These are phyloP conservation scores for Lepidopterella palustris DNA, from an alignment of 495 filamentous ascomycete species.

Conservation along the genomic window DNA sequence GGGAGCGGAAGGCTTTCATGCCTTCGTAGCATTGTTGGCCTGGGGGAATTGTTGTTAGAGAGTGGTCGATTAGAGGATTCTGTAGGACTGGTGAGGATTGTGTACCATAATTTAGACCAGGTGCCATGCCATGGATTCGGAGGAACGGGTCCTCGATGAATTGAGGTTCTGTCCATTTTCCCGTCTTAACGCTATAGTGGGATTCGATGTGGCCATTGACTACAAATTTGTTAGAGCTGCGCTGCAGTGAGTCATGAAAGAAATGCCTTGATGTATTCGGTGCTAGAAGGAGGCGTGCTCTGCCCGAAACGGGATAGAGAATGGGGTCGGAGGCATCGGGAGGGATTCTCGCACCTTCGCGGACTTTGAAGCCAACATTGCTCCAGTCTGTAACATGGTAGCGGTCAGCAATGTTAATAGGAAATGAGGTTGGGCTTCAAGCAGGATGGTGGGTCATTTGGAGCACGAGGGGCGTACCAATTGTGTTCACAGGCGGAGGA, in stretches of 20 bases:
- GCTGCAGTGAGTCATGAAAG: background rate
- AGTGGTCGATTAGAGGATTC: too few species aligned
- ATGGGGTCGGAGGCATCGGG: background rate
- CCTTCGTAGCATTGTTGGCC: constrained; percentile 89
- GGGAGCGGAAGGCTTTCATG: constrained; percentile 80
- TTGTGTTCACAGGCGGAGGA: constrained; percentile 71
- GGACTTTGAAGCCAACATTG: constrained; percentile 83
- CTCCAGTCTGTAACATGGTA: constrained; percentile 59
- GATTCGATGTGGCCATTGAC: constrained; percentile 76
- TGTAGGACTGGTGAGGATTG: background rate
- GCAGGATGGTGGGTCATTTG: constrained; percentile 5
- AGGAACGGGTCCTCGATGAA: constrained; percentile 75
- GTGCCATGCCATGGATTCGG: constrained; percentile 81
- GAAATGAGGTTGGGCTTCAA: background rate
- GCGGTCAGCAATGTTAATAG: constrained; percentile 1
- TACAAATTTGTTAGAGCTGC: constrained; percentile 31
- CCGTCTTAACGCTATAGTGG: constrained; percentile 61
- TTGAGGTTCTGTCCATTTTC: constrained; percentile 63
- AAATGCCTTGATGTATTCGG: too few species aligned
- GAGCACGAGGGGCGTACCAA: constrained; percentile 44
- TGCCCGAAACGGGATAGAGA: background rate
- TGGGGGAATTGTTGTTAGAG: background rate
- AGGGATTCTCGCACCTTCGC: constrained; percentile 57
- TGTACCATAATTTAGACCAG: constrained; percentile 74
- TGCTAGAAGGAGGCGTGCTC: background rate